Percentiles rank a stretch among this genome's conserved stretches.
Evolutionary conservation across 225 moss, liverwort and hornwort genomes (phyloP).

Genomic region (Pseudisothecium myosuroides): DNA sequence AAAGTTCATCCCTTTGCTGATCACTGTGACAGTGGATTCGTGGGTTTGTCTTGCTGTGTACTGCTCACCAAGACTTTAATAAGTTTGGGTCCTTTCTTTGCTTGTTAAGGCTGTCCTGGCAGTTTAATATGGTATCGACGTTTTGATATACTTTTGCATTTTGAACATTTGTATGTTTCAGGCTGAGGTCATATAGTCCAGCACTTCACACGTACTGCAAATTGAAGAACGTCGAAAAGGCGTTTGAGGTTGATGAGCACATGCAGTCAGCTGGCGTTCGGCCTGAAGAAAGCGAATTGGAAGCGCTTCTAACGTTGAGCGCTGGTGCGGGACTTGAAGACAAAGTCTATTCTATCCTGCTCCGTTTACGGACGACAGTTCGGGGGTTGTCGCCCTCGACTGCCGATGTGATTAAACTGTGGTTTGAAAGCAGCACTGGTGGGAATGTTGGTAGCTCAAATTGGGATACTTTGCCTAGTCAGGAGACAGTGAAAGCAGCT

Average conservation of each 20-base stretch:
- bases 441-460: constrained; percentile 29
- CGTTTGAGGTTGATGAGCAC: constrained; percentile 86
- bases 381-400: constrained; percentile 57
- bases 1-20: background rate
- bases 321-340: constrained; percentile 60
- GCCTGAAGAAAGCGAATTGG: constrained; percentile 79
- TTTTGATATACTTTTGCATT: background rate
- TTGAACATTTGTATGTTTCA: background rate
- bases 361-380: constrained; percentile 53
- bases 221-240: constrained; percentile 55
- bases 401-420: constrained; percentile 40
- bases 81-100: background rate
- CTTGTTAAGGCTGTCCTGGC: background rate
- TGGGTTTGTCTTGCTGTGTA: background rate
- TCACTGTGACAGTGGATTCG: background rate
- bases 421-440: constrained; percentile 55
- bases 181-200: constrained; percentile 84
- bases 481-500: constrained; percentile 37
- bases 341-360: constrained; percentile 68
- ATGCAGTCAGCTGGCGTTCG: constrained; percentile 70
- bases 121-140: background rate
- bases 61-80: background rate
- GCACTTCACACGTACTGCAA: constrained; percentile 84
- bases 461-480: constrained; percentile 32
- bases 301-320: constrained; percentile 58